Conservation (phyloP, 1,139 yeast genomes). For the Geotrichum bryndzae region DNA sequence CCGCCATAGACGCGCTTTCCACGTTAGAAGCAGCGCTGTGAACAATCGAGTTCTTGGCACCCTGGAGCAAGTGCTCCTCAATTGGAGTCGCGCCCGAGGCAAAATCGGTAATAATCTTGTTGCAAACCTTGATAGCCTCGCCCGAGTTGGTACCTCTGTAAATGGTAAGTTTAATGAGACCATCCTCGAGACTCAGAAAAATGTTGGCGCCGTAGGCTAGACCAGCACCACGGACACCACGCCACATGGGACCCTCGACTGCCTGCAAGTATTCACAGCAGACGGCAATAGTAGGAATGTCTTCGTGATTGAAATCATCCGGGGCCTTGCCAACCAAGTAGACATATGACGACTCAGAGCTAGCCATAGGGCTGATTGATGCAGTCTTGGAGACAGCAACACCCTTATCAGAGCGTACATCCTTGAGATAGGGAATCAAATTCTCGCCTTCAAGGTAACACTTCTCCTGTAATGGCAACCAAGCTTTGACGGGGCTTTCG, state of each 20-base stretch:
- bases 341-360: constrained; percentile 81
- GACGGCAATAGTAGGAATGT: constrained; percentile 63
- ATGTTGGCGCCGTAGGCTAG: constrained; percentile 84
- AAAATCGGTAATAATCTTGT: constrained; percentile 56
- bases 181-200: constrained; percentile 55
- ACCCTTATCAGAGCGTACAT: constrained; percentile 56
- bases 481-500: constrained; percentile 52
- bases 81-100: constrained; percentile 49
- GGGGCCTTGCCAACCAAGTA: constrained; percentile 59
- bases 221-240: constrained; percentile 93
- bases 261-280: constrained; percentile 75
- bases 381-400: constrained; percentile 49
- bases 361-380: constrained; percentile 65
- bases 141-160: constrained; percentile 82
- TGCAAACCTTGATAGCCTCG: constrained; percentile 64
- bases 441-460: neutral
- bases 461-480: constrained; percentile 45
- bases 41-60: constrained; percentile 70
- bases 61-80: constrained; percentile 57
- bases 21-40: constrained; percentile 63
- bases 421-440: constrained; percentile 48
- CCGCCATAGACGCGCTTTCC: constrained; percentile 51
- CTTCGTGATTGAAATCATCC: constrained; percentile 56
- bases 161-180: constrained; percentile 58
- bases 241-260: constrained; percentile 97